Percentiles rank a stretch among this genome's conserved stretches.
Evolutionary conservation across 2,329 filamentous ascomycete species (phyloP).

Genomic region (Fusarium devonianum): DNA sequence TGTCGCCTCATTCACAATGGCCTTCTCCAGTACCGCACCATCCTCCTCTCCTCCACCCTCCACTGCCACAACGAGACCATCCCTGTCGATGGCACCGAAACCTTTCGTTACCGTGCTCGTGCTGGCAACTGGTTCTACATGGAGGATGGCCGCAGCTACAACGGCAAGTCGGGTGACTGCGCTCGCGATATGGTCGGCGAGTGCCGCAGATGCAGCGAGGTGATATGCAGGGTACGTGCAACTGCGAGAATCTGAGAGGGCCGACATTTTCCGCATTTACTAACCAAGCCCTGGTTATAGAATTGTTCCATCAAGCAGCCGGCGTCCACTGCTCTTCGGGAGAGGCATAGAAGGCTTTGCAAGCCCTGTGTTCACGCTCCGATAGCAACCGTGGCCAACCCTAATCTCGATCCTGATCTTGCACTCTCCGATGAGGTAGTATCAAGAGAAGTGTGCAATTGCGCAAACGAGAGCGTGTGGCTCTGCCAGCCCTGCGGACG

Average conservation of each 20-base stretch:
- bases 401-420: slow-evolving; percentile 53
- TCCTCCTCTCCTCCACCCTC: slow-evolving; percentile 77
- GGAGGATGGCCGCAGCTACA: slow-evolving; percentile 60
- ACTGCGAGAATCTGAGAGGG: slow-evolving; percentile 4
- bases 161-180: slow-evolving; percentile 78
- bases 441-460: slow-evolving; percentile 62
- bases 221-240: slow-evolving; percentile 79
- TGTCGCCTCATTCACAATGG: slow-evolving; percentile 81
- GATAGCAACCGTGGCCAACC: slow-evolving; percentile 61
- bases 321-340: slow-evolving; percentile 68
- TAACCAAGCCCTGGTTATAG: slow-evolving; percentile 54
- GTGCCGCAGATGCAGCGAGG: slow-evolving; percentile 77
- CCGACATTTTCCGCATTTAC: slow-evolving; percentile 8
- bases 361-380: slow-evolving; percentile 76
- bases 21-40: slow-evolving; percentile 78
- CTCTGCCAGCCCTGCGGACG: slow-evolving; percentile 86
- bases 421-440: slow-evolving; percentile 62
- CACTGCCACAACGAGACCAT: slow-evolving; percentile 77
- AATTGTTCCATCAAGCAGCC: slow-evolving; percentile 91
- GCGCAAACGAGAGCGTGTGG: slow-evolving; percentile 71
- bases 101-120: slow-evolving; percentile 63
- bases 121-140: slow-evolving; percentile 67
- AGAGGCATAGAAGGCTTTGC: slow-evolving; percentile 84
- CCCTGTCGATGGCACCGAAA: slow-evolving; percentile 62
- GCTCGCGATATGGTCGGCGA: slow-evolving; percentile 86